Conservation (phyloP, 1,284 basidiomycete genomes). For the Moesziomyces antarcticus region DNA sequence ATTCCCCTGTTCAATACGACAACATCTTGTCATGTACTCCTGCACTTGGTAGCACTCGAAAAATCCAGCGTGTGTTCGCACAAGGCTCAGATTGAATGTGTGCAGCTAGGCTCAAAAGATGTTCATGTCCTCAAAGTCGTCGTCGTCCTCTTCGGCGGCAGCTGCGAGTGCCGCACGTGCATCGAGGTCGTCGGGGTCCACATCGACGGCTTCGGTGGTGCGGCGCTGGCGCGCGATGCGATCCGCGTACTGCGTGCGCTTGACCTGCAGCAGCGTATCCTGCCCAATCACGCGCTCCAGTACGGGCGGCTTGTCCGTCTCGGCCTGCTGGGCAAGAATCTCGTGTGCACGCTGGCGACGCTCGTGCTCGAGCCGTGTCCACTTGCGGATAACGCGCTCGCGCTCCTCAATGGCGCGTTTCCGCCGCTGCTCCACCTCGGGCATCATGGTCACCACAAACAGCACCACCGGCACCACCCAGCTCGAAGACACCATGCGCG, state of each 20-base stretch:
- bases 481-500: neutral
- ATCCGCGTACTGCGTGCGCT: conserved; percentile 26
- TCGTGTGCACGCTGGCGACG: conserved; percentile 9
- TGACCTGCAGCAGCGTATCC: conserved; percentile 9
- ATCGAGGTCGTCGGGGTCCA: conserved; percentile 20
- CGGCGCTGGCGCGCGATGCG: conserved; percentile 26
- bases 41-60: no score
- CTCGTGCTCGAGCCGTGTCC: conserved; percentile 27
- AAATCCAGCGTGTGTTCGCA: no score
- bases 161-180: neutral
- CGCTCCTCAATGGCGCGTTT: conserved; percentile 50
- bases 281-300: neutral
- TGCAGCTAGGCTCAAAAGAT: conserved; percentile 14
- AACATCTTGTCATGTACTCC: neutral
- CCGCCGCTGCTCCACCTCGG: conserved; percentile 48
- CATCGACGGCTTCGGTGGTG: conserved; percentile 14
- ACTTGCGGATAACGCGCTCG: conserved; percentile 37
- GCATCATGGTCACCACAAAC: conserved; percentile 48
- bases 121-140: conserved; percentile 20
- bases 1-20: neutral
- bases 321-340: conserved; percentile 3
- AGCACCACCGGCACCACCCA: conserved; percentile 42
- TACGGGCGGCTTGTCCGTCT: neutral
- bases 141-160: conserved; percentile 12
- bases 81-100: neutral